These are phyloP conservation scores for Fusarium tricinctum DNA, from an alignment of 2,329 filamentous ascomycete species.

Conservation along the genomic window DNA sequence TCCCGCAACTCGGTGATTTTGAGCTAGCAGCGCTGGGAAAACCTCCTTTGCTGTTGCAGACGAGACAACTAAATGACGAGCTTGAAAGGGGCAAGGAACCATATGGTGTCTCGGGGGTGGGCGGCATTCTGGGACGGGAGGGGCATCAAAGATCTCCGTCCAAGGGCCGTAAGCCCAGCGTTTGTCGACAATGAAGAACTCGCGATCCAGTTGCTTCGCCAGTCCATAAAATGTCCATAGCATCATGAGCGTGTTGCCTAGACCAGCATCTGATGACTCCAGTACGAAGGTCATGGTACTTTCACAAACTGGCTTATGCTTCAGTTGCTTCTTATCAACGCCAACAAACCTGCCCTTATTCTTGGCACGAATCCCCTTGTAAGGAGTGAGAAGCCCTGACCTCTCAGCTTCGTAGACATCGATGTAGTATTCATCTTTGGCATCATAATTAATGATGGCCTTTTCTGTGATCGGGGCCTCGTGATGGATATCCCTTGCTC, in stretches of 20 bases:
- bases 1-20: slow-evolving; percentile 49
- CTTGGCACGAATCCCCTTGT: slow-evolving; percentile 57
- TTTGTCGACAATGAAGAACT: slow-evolving; percentile 88
- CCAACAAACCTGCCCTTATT: slow-evolving; percentile 64
- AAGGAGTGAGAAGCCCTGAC: slow-evolving; percentile 67
- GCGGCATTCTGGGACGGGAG: slow-evolving; percentile 74
- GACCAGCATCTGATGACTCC: slow-evolving; percentile 78
- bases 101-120: slow-evolving; percentile 82
- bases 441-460: slow-evolving; percentile 67
- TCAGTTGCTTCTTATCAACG: slow-evolving; percentile 59
- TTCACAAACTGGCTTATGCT: slow-evolving; percentile 72
- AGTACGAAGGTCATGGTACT: slow-evolving; percentile 83
- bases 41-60: slow-evolving; percentile 74
- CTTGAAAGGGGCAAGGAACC: slow-evolving; percentile 82
- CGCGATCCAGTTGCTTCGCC: slow-evolving; percentile 78
- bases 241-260: slow-evolving; percentile 82
- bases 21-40: slow-evolving; percentile 69
- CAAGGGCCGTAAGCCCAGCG: slow-evolving; percentile 87
- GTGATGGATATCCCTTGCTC: slow-evolving; percentile 64
- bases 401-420: slow-evolving; percentile 80
- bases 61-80: slow-evolving; percentile 81
- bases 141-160: slow-evolving; percentile 77
- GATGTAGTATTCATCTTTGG: slow-evolving; percentile 76
- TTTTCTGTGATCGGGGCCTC: slow-evolving; percentile 59
- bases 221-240: slow-evolving; percentile 88